Evolutionary conservation across 129 eudicot genomes (phyloP).

Genomic region (Helichrysum umbraculigerum): DNA sequence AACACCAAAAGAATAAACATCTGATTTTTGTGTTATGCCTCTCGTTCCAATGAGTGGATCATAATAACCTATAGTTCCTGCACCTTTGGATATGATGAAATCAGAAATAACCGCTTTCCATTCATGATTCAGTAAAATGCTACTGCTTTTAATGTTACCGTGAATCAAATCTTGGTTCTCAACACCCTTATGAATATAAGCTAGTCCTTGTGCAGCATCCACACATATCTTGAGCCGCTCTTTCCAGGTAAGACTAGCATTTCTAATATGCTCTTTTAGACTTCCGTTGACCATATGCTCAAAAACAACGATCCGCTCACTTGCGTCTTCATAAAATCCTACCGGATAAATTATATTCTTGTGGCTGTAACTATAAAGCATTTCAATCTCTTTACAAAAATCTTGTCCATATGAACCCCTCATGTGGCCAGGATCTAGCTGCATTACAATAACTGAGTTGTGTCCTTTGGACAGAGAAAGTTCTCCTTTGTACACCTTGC

Average conservation of each 20-base stretch:
- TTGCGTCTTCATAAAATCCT: constrained; percentile 37
- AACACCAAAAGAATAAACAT: constrained; percentile 33
- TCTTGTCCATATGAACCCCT: background rate
- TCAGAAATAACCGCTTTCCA: constrained; percentile 36
- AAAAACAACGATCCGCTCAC: constrained; percentile 27
- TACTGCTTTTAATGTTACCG: constrained; percentile 27
- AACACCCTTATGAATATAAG: constrained; percentile 22
- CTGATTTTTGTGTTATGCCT: constrained; percentile 30
- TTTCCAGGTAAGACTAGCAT: constrained; percentile 25
- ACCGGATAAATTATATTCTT: constrained; percentile 22
- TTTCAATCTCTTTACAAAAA: constrained; percentile 20
- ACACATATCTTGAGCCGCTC: constrained; percentile 22
- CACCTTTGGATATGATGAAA: constrained; percentile 32
- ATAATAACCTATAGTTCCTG: constrained; percentile 29
- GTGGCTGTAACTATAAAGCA: constrained; percentile 25
- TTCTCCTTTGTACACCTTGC: constrained; percentile 28
- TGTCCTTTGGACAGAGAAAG: constrained; percentile 21
- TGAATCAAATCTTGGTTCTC: constrained; percentile 17
- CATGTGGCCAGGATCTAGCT: background rate
- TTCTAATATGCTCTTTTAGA: constrained; percentile 24
- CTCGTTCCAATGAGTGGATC: constrained; percentile 24
- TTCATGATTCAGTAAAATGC: constrained; percentile 13
- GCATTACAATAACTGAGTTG: constrained; percentile 19
- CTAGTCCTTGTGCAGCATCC: constrained; percentile 29
- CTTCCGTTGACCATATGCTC: constrained; percentile 33